Base-by-base conservation (phyloP, 352 stramenopile species). In the Phytophthora foliorum region DNA sequence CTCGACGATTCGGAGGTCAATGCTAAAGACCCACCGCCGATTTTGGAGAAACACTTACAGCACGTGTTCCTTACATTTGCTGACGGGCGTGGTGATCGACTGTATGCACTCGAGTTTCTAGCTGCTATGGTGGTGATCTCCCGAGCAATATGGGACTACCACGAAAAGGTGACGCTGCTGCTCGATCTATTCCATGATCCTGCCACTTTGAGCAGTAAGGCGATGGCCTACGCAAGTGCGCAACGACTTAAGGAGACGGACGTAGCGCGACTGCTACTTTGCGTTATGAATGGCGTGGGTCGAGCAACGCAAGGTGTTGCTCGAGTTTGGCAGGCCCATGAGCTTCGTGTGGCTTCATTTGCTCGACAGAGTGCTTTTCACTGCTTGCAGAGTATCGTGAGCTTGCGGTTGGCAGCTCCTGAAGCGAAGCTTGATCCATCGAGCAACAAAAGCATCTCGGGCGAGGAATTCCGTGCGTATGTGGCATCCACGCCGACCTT, bases 101-200 rank as follows among this genome's bases (percentile, higher is more conserved):
- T 93, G 17, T 91, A 83, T 25, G 84, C 75, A 10, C 69, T 89
- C 38, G 82, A 91, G 46, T 90, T 91, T 31, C 72, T 93, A 29
- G 81, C 82, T 6, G 75, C 77, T 1, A 75, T 91, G 46, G 76
- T 88, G 0, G 54, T 93, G 0, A 67, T 78, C 14, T 93, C 84
- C 6, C 77, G 78, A 38, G 82, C 82, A 58, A 90, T 93, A 41
- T 93, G 84, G 84, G 64, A 69, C 10, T 57, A 79, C 2, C 70
- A 89, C 9, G 74, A 93, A 22, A 93, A 93, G 54, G 45, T 82
- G 41, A 59, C 61, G 39, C 50, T 91, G 54, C 52, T 93, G 16
- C 63, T 89, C 8, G 66, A 80, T 52, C 52, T 93, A 14, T 93
- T 93, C 57, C 72, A 87, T 41, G 78, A 90, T 38, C 72, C 74